Evolutionary conservation across 805 yeast genomes (phyloP), one percentile per base, ranked within the genome.

Genomic region (Kluyveromyces dobzhanskii): DNA sequence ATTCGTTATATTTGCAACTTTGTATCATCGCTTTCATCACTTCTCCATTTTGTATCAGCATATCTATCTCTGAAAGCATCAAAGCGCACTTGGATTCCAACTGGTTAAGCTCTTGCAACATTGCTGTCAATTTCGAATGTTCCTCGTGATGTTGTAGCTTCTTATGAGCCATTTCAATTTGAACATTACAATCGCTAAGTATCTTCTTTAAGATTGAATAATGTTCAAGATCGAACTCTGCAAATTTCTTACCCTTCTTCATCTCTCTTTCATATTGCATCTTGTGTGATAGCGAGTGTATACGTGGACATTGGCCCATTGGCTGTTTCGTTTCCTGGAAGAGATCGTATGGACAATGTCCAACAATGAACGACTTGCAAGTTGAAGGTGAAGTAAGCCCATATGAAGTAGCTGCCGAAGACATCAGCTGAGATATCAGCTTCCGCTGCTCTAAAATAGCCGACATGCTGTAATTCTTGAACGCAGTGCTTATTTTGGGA

Each of bases 291-390:
- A 85, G 85, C 25, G 78, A 56, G 57, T 88, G 97, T 14, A 80
- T 60, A 47, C 71, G 73, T 0, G 85, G 85, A 55, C 97, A 88
- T 43, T 70, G 70, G 1, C 96, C 96, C 45, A 84, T 61, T 53
- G 82, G 85, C 53, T 81, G 82, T 56, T 86, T 87, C 10, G 96
- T 85, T 5, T 85, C 85, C 10, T 70, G 70, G 53, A 88, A 84
- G 34, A 87, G 57, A 46, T 87, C 96, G 56, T 83, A 80, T 0
- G 95, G 90, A 50, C 97, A 88, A 7, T 75, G 72, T 0, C 92
- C 95, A 12, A 85, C 85, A n/a, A 88, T 58, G 55, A 79, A 88
- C 14, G 83, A 68, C 55, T 82, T 83, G 61, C 97, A 88, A 5
- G 86, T 78, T 32, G 75, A 66, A 11, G 76, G 69, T 38, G 77